Evolutionary conservation across 345 rosid species (phyloP).

Genomic region (Nasturtium officinale): DNA sequence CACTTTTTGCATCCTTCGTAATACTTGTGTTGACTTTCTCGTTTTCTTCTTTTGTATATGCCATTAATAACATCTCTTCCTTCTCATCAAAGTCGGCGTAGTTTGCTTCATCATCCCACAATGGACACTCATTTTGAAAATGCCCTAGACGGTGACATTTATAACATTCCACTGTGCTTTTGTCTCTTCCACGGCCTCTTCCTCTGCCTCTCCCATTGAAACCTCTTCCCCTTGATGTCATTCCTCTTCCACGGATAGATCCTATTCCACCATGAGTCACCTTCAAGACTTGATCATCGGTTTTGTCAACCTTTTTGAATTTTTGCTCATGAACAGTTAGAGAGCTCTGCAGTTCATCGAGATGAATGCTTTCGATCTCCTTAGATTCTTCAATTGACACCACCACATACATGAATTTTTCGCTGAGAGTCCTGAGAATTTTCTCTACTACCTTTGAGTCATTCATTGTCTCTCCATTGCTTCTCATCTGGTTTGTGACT

Average conservation of each 20-base stretch:
- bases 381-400: background rate
- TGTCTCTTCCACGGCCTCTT: background rate
- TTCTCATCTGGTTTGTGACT: background rate
- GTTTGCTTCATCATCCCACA: background rate
- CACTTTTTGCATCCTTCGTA: background rate
- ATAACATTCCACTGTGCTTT: background rate
- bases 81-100: background rate
- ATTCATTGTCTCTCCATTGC: background rate
- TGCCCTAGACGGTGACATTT: background rate
- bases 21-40: no score
- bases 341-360: background rate
- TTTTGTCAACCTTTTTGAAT: background rate
- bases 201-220: background rate
- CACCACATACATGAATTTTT: background rate
- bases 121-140: background rate
- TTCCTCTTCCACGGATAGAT: background rate
- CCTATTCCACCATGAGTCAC: background rate
- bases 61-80: background rate
- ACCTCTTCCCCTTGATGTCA: background rate
- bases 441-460: background rate
- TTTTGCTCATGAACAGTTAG: background rate
- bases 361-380: background rate
- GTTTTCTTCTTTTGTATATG: background rate
- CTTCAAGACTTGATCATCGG: accelerated
- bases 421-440: background rate